Evolutionary conservation across 306 rosid species (phyloP).

Genomic region (Inga leiocalycina): DNA sequence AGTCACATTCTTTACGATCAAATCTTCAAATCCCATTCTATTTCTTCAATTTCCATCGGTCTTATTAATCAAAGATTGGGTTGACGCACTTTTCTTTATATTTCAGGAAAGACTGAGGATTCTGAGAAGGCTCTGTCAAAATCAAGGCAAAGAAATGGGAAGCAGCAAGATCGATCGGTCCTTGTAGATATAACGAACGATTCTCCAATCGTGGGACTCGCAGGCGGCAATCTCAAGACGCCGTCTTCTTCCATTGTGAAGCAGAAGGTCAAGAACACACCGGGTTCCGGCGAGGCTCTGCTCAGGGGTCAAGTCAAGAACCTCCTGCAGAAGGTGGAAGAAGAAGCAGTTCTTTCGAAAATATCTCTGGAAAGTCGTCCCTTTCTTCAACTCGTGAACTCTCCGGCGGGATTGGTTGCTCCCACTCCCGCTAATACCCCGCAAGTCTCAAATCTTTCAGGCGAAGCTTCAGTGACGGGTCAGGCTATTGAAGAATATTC

Average conservation of each 20-base stretch:
- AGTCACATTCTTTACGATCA: conserved; percentile 23
- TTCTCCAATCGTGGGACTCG: conserved; percentile 92
- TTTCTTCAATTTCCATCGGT: neutral
- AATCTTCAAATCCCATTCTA: neutral
- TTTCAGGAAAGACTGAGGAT: conserved; percentile 63
- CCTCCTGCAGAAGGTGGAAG: conserved; percentile 88
- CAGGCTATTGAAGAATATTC: conserved; percentile 57
- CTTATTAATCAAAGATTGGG: neutral
- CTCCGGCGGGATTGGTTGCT: conserved; percentile 62
- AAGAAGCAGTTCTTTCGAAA: conserved; percentile 77
- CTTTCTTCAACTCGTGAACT: conserved; percentile 45
- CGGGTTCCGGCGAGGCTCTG: conserved; percentile 91
- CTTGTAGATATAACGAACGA: conserved; percentile 84
- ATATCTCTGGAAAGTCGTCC: conserved; percentile 54
- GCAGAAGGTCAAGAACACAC: conserved; percentile 66
- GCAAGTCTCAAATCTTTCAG: conserved; percentile 47
- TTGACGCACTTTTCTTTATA: neutral
- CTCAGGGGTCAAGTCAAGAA: conserved; percentile 94
- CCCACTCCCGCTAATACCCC: conserved; percentile 96
- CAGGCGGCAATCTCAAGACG: conserved; percentile 52
- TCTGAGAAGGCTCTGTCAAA: conserved; percentile 52
- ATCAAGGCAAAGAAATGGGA: conserved; percentile 50
- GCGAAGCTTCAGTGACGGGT: conserved; percentile 35
- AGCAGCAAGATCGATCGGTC: conserved; percentile 66
- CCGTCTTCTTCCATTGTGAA: conserved; percentile 56